Conservation (phyloP, 345 rosid genomes). For the Populus alba region DNA sequence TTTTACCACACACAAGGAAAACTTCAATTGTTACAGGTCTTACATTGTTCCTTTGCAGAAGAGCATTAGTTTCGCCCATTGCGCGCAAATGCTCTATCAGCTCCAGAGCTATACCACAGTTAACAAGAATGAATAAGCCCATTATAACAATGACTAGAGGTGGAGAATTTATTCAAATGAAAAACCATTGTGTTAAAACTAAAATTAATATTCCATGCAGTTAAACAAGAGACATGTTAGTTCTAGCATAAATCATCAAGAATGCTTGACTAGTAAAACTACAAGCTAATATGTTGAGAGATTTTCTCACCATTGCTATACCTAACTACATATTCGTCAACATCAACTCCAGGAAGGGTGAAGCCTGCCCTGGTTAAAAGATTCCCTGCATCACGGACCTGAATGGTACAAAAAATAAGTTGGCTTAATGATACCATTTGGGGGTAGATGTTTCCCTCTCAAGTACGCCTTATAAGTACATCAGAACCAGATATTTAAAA, state of each 20-base stretch:
- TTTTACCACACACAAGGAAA: neutral
- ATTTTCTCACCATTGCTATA: slow-evolving; percentile 67
- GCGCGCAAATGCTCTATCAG: slow-evolving; percentile 91
- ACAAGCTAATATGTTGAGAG: neutral
- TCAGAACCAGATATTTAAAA: neutral
- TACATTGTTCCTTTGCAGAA: slow-evolving; percentile 72
- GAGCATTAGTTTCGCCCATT: slow-evolving; percentile 98
- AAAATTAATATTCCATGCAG: no score
- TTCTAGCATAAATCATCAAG: neutral
- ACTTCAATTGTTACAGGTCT: slow-evolving; percentile 11
- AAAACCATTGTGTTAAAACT: no score
- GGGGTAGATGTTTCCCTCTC: neutral
- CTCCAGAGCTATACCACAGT: slow-evolving; percentile 59
- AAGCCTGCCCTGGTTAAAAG: slow-evolving; percentile 95
- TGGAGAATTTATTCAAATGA: no score
- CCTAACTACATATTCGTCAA: slow-evolving; percentile 82
- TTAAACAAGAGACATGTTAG: no score
- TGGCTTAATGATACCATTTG: neutral
- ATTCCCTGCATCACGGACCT: slow-evolving; percentile 98
- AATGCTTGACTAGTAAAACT: neutral
- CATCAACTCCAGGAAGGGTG: slow-evolving; percentile 89
- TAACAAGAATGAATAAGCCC: neutral
- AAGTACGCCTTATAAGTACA: no score
- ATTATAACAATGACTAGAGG: no score
- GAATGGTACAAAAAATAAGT: neutral